phyloP scores from a whole-genome alignment of 2,329 filamentous ascomycete species.

The Beauveria rudraprayagi region DNA sequence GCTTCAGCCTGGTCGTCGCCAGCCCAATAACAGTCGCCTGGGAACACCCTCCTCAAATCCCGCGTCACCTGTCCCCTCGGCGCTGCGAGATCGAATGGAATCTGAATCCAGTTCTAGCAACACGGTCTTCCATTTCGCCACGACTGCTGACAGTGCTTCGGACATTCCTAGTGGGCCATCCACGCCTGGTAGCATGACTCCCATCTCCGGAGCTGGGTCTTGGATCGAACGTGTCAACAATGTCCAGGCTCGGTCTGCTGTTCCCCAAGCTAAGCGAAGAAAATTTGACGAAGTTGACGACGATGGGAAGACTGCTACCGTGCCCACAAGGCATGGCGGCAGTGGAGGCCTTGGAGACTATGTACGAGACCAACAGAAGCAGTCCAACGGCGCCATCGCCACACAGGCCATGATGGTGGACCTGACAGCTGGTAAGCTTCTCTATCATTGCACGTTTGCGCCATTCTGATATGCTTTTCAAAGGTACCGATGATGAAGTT shows the following conservation, averaged over 20 bases:
- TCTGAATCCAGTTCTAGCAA: conserved; percentile 23
- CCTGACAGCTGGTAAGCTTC: conserved; percentile 41
- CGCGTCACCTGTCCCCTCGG: conserved; percentile 14
- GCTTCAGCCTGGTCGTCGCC: conserved; percentile 30
- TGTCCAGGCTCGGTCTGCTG: conserved; percentile 55
- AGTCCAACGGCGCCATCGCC: conserved; percentile 26
- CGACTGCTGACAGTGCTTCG: conserved; percentile 26
- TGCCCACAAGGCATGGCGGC: conserved; percentile 33
- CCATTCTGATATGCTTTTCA: conserved; percentile 12
- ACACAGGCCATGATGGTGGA: conserved; percentile 44
- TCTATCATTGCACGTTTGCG: conserved; percentile 17
- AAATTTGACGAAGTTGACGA: conserved; percentile 44
- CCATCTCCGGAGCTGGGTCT: conserved; percentile 37
- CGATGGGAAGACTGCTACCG: conserved; percentile 29
- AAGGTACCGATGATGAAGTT: conserved; percentile 46
- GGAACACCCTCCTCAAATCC: conserved; percentile 19
- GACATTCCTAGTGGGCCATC: conserved; percentile 25
- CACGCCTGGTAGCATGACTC: conserved; percentile 22
- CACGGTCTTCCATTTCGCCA: conserved; percentile 36
- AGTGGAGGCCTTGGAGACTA: conserved; percentile 57
- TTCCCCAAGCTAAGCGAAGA: conserved; percentile 56
- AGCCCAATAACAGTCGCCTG: conserved; percentile 21
- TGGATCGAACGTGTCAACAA: conserved; percentile 73
- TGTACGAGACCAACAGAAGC: conserved; percentile 50
- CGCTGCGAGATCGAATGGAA: conserved; percentile 17